These are phyloP conservation scores for Melampsora abietis-canadensis DNA, from an alignment of 1,284 basidiomycete species.

Conservation along the genomic window DNA sequence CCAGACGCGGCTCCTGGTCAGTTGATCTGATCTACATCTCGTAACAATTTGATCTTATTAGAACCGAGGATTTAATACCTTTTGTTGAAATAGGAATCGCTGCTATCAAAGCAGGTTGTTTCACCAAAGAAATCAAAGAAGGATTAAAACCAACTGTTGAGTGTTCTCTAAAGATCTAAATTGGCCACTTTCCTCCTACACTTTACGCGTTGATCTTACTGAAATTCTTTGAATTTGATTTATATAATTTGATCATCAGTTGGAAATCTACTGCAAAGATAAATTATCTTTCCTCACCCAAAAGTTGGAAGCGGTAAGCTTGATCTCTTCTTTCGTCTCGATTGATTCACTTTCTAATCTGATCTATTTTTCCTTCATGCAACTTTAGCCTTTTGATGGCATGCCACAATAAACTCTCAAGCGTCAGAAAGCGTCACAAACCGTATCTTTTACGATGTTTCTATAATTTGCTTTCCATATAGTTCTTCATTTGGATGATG, in stretches of 20 bases:
- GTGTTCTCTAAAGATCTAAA: not conserved
- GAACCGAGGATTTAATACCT: too few species aligned
- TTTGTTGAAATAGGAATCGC: not conserved
- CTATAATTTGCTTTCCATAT: too few species aligned
- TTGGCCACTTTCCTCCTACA: too few species aligned
- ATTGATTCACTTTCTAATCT: not conserved
- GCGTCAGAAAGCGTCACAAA: not conserved
- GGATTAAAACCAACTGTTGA: slow-evolving; percentile 7
- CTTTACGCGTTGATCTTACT: not conserved
- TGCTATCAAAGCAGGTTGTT: not conserved
- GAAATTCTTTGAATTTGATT: not conserved
- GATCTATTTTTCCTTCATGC: not conserved
- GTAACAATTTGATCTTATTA: not conserved
- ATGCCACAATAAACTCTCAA: not conserved
- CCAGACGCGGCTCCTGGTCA: slow-evolving; percentile 1
- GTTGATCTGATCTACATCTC: not conserved
- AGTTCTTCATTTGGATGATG: too few species aligned
- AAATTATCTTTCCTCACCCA: not conserved
- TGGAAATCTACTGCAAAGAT: not conserved
- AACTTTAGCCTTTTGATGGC: not conserved
- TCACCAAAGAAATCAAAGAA: not conserved
- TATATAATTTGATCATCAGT: not conserved
- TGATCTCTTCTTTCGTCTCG: not conserved
- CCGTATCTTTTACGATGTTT: too few species aligned
- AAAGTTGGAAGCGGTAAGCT: not conserved